Evolutionary conservation across 106 monocot species (phyloP).

Genomic region (Dendrobium huoshanense): DNA sequence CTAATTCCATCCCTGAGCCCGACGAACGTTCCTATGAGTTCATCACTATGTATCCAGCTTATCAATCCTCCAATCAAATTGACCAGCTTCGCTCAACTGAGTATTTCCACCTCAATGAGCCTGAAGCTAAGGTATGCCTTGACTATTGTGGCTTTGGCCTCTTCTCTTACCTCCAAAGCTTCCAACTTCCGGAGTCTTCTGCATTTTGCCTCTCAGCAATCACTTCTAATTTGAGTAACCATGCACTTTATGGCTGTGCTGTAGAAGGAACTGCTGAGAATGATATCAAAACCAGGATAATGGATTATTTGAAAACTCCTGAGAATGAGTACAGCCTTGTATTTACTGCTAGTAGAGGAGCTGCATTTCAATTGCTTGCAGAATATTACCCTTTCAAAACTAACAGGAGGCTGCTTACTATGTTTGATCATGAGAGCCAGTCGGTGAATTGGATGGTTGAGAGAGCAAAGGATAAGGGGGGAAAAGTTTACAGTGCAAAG

Average conservation of each 20-base stretch:
- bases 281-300: conserved; percentile 48
- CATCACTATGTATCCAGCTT: conserved; percentile 55
- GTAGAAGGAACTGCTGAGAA: conserved; percentile 43
- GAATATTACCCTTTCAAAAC: conserved; percentile 57
- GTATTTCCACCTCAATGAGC: conserved; percentile 42
- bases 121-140: conserved; percentile 47
- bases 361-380: conserved; percentile 62
- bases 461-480: conserved; percentile 22
- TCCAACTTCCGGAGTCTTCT: conserved; percentile 32
- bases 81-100: conserved; percentile 38
- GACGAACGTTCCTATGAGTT: conserved; percentile 39
- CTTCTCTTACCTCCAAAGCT: conserved; percentile 54
- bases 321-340: conserved; percentile 64
- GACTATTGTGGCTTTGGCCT: conserved; percentile 73
- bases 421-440: conserved; percentile 78
- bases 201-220: conserved; percentile 53
- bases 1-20: conserved; percentile 35
- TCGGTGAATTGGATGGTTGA: conserved; percentile 57
- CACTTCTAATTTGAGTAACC: conserved; percentile 50
- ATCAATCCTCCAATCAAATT: conserved; percentile 39
- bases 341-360: conserved; percentile 65
- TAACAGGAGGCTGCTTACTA: conserved; percentile 60
- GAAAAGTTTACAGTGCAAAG: conserved; percentile 9
- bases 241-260: conserved; percentile 51
- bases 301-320: conserved; percentile 60